Base-by-base conservation (phyloP, 768 basidiomycete genomes). In the Leccinum subtestaceum region DNA sequence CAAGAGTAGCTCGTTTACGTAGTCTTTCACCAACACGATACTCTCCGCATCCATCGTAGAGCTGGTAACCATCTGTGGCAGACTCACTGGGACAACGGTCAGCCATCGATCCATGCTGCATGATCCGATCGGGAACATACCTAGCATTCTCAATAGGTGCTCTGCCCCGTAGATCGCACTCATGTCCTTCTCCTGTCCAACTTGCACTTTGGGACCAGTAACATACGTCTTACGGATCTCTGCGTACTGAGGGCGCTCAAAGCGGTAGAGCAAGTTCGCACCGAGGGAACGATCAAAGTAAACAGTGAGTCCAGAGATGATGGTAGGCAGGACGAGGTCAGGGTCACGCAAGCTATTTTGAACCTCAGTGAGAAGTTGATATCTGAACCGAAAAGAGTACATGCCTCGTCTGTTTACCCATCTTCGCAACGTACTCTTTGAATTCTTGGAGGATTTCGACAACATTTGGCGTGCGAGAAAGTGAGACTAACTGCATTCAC, bases 251-350 rank as follows among this genome's bases (percentile, higher is more conserved):
- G 86, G 85, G n/a, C 96, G 84, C 72, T 99, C 96, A 64, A 96
- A 95, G 19, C 94, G 88, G 69, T 98, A 99, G 4, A 98, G 81
- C 27, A 99, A 81, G 72, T 92, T 95, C 57, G 89, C 85, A 5
- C 96, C 91, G 2, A 93, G 81, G 0, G 93, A 88, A 32, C 92
- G 89, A 73, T 99, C 93, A 69, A 99, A 99, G 77, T 99, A 98
- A 48, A 90, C 81, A 52, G 86, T 84, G 11, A 98, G 79, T 1
- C 96, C 96, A 2, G 90, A 84, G 46, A 93, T 78, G 57, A 97
- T 86, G 5, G 94, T 95, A 17, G 88, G 85, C 8, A 91, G 77
- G 10, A 96, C 76, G 3, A 86, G 77, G 8, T 78, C 76, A 0
- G 91, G 87, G 56, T 92, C 86, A 50, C 87, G 87, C 36, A 90